These are phyloP conservation scores for Parathielavia hyrcaniae DNA, from an alignment of 495 filamentous ascomycete genomes.

Conservation along the genomic window DNA sequence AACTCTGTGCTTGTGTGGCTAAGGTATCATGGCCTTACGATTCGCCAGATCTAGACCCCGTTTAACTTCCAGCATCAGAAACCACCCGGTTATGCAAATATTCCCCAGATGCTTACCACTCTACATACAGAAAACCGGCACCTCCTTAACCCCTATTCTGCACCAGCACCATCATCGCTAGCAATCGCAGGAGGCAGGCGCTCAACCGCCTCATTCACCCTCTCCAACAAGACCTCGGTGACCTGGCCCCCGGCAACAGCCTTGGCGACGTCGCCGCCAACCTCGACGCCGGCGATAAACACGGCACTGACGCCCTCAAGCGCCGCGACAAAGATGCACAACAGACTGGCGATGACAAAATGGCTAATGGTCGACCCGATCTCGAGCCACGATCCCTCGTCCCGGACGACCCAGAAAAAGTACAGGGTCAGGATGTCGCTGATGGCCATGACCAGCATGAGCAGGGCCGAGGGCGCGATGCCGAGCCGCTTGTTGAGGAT, in stretches of 20 bases:
- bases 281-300: conserved; percentile 75
- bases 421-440: conserved; percentile 90
- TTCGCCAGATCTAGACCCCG: too few relatives aligned
- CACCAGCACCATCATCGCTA: not conserved
- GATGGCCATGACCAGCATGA: conserved; percentile 91
- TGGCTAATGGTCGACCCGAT: conserved; percentile 95
- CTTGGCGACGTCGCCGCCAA: conserved; percentile 40
- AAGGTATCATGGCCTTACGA: too few relatives aligned
- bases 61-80: not conserved
- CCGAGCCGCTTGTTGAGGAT: conserved; percentile 83
- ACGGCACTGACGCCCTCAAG: conserved; percentile 81
- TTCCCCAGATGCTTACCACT: too few relatives aligned
- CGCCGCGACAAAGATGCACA: conserved; percentile 85
- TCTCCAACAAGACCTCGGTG: conserved; percentile 17
- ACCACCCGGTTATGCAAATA: not conserved
- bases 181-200: conserved; percentile 1
- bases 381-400: conserved; percentile 95
- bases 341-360: conserved; percentile 81
- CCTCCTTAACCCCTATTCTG: not conserved
- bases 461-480: conserved; percentile 75
- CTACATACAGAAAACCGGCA: not conserved
- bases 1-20: too few relatives aligned
- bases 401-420: conserved; percentile 95
- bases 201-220: conserved; percentile 21
- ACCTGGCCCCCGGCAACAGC: conserved; percentile 22